Base-by-base conservation (phyloP, 139 green algal genomes). In the Zygnema circumcarinatum region DNA sequence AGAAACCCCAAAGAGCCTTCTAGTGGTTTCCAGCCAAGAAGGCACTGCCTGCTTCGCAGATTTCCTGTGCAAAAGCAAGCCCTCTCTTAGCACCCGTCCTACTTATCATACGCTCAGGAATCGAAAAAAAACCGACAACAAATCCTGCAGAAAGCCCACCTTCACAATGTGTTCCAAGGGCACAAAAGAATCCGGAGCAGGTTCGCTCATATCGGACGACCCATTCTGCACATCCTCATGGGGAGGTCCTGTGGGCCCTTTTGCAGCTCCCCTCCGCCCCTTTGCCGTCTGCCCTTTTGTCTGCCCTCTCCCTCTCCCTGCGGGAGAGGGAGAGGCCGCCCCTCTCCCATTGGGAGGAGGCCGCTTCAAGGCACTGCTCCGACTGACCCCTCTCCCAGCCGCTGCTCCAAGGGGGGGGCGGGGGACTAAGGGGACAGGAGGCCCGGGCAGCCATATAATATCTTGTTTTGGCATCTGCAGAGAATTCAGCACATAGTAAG, bases 391-490 rank as follows among this genome's bases (percentile, higher is more conserved):
- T 16, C 47, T 62, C 7, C 47, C 47, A 62, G 47, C 47, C 47
- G 7, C 47, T 7, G 47, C 47, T 62, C 47, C 47, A 62, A 25
- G 7, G 16, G 47, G 47, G 16, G 47, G 7, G 7, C 47, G 7
- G 47, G 47, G 47, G 16, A 62, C 47, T 16, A 62, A 16, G 7
- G 7, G 7, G 47, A 62, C 47, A 62, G 47, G 7, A 62, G 47
- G 47, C 7, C 47, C 47, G 16, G 47, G 47, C 11, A 84, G n/a
- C 76, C 76, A 84, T 74, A 84, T 31, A 22, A 84, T 84, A 62
- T 79, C 76, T 7, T 84, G 47, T 1, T 84, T 84, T 1, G 76
- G 76, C 47, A 84, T 84, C 76, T 84, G 76, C 3, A 21, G 21
- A 32, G 38, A 62, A n/a, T n/a, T n/a, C n/a, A n/a, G n/a, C n/a